Evolutionary conservation across 2,329 filamentous ascomycete species (phyloP).

Genomic region (Pseudocercospora cruenta): DNA sequence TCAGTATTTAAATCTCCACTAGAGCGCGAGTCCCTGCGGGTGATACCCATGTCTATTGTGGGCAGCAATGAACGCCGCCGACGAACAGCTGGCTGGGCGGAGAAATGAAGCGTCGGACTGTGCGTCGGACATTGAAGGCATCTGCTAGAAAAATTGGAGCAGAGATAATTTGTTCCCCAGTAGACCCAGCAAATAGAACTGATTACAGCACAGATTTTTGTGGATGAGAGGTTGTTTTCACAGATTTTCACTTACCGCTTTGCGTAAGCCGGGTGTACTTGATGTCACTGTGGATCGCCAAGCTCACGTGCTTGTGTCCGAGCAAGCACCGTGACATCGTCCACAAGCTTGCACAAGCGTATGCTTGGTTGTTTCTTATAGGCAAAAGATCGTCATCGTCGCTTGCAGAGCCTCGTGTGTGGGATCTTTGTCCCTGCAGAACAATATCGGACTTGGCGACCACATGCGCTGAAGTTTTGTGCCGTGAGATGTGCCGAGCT

Average conservation of each 20-base stretch:
- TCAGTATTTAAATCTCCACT: not conserved
- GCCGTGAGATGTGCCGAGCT: not conserved
- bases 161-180: not conserved
- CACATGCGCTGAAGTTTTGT: not conserved
- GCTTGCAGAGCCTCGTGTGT: not conserved
- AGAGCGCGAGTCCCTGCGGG: not conserved
- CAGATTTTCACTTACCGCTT: conserved; percentile 5
- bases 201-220: not conserved
- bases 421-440: no score
- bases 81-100: no score
- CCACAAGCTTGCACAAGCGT: conserved; percentile 1
- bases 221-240: not conserved
- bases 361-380: not conserved
- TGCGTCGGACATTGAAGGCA: not conserved
- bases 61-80: not conserved
- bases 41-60: not conserved
- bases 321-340: not conserved
- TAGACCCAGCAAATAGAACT: not conserved
- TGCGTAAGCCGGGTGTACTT: conserved; percentile 1
- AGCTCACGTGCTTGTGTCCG: conserved; percentile 9
- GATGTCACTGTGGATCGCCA: conserved; percentile 2
- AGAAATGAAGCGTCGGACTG: not conserved
- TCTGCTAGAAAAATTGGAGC: not conserved
- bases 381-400: not conserved
- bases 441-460: no score